Evolutionary conservation across 1,284 basidiomycete genomes (phyloP).

Genomic region (Austroboletus rostrupii): DNA sequence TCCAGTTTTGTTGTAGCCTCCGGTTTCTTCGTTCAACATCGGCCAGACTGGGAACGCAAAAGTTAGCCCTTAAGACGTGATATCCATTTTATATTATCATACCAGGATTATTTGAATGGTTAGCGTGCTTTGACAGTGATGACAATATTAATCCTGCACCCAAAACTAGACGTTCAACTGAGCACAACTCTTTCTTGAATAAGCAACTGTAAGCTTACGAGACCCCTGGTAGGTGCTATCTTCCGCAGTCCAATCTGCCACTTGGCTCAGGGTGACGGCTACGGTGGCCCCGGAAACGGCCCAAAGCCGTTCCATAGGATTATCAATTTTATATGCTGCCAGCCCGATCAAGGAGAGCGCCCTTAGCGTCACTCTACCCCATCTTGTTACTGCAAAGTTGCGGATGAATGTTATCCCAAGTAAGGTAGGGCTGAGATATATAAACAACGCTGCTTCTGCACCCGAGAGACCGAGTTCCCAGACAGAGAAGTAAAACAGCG

Average conservation of each 20-base stretch:
- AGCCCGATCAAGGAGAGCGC: constrained; percentile 56
- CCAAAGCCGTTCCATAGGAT: constrained; percentile 54
- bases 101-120: constrained; percentile 81
- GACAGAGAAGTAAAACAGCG: constrained; percentile 89
- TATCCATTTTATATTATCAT: constrained; percentile 10
- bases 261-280: constrained; percentile 48
- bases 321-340: constrained; percentile 53
- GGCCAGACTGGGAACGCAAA: constrained; percentile 64
- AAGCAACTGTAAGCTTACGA: constrained; percentile 39
- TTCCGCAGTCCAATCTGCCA: constrained; percentile 52
- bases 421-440: constrained; percentile 64
- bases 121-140: constrained; percentile 73
- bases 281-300: constrained; percentile 55
- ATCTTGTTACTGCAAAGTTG: constrained; percentile 42
- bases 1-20: constrained; percentile 72
- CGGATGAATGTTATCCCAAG: constrained; percentile 47
- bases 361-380: constrained; percentile 48
- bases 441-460: constrained; percentile 67
- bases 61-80: background rate
- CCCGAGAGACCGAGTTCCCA: constrained; percentile 85
- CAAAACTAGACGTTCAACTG: constrained; percentile 43
- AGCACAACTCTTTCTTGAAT: background rate
- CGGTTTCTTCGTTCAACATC: constrained; percentile 62
- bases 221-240: constrained; percentile 52
- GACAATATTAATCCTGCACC: constrained; percentile 67